Conservation (phyloP, 106 monocot genomes). For the Acorus gramineus region DNA sequence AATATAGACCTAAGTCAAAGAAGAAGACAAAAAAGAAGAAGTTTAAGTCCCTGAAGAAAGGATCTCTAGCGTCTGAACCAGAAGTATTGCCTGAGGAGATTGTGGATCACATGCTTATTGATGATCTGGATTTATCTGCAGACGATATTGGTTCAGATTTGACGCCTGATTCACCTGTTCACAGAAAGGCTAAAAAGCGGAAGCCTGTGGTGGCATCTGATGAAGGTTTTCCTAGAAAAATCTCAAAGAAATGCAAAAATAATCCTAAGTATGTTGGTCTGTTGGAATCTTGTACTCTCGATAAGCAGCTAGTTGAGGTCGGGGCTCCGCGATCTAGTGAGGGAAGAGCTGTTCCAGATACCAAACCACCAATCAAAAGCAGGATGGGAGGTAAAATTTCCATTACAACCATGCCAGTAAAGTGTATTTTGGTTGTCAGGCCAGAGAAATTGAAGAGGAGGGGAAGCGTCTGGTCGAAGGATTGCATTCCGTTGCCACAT, state of each 20-base stretch:
- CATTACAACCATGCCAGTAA: conserved; percentile 59
- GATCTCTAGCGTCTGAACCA: conserved; percentile 44
- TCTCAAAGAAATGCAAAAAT: conserved; percentile 51
- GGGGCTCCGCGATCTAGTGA: conserved; percentile 32
- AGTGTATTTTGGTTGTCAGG: conserved; percentile 78
- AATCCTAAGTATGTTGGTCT: conserved; percentile 13
- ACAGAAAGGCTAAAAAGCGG: conserved; percentile 45
- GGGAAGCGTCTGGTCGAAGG: conserved; percentile 59
- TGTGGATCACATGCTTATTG: conserved; percentile 19
- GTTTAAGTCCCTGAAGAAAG: conserved; percentile 88
- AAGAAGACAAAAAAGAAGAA: conserved; percentile 69
- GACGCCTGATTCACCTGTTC: conserved; percentile 18
- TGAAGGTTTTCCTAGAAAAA: conserved; percentile 41
- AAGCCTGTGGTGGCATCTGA: conserved; percentile 19
- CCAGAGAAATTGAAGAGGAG: conserved; percentile 70
- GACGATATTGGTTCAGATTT: conserved; percentile 25
- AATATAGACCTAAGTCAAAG: conserved; percentile 57
- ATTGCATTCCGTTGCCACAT: conserved; percentile 59
- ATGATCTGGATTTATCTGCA: conserved; percentile 29
- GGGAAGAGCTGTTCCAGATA: conserved; percentile 27
- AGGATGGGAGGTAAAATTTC: conserved; percentile 59
- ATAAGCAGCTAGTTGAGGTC: conserved; percentile 23
- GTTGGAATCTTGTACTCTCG: conserved; percentile 25
- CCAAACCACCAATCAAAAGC: conserved; percentile 23
- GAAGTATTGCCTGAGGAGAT: conserved; percentile 37